Evolutionary conservation across 2,329 filamentous ascomycete genomes (phyloP), one percentile per base, ranked within the genome.

Genomic region (Cladophialophora chaetospira): DNA sequence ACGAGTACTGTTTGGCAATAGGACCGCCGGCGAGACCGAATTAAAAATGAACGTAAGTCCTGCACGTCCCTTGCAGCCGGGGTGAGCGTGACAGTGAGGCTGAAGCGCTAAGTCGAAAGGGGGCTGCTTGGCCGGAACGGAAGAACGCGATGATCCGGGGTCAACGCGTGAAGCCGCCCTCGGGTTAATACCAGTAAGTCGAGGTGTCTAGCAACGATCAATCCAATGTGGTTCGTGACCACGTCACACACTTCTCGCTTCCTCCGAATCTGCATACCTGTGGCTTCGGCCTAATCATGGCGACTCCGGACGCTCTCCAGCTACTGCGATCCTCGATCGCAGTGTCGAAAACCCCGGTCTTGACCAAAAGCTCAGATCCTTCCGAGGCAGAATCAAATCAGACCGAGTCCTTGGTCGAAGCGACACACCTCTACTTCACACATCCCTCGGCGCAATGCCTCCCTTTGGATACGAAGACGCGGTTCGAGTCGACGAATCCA

Each of bases 261-360:
- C 36, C 36, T 11, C 17, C 36, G 8, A 21, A 21, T 15, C 17
- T 3, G 36, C 36, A 40, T 9, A 9, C 36, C 10, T 10, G 23
- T 11, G 23, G 15, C 42, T n/a, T 6, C 13, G 13, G 15, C 35
- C 35, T 17, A 29, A 68, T 46, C 53, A 88, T 88, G 85, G 79
- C 85, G 64, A 71, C 81, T 21, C 31, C 84, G 63, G 91, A 97
- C 70, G 85, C 92, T 48, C 86, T 97, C 64, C 80, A 91, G 63
- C 86, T 94, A 62, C 82, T 97, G 66, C 89, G 92, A 69, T 86
- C 88, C 70, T 87, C 89, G 63, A 94, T 97, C 74, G 85, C 88
- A 53, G 82, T 85, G 55, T 81, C 81, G 66, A 83, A 80, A 67
- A 75, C 85, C 48, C 88, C 92, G 55, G 81, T 89, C 53, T 89